Conservation (phyloP, 257 asterid genomes). For the Solanum sitiens region DNA sequence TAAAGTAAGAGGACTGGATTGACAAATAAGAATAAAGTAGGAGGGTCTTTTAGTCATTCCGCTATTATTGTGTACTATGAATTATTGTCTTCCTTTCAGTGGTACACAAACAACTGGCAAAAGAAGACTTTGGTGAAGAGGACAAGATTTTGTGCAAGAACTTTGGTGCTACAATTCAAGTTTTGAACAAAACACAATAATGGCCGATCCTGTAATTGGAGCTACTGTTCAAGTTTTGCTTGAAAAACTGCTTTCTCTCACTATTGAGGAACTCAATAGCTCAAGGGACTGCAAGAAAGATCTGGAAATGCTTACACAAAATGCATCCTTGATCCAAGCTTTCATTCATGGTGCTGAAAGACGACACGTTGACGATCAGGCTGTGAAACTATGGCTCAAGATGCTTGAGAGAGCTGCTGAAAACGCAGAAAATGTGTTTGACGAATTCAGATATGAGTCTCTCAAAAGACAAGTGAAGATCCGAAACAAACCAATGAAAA, state of each 20-base stretch:
- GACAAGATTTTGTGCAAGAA: background rate
- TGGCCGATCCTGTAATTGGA: background rate
- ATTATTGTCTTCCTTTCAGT: background rate
- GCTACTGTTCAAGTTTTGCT: background rate
- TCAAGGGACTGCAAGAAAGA: background rate
- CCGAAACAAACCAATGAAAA: background rate
- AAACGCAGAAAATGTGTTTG: background rate
- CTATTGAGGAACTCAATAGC: background rate
- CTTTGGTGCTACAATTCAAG: background rate
- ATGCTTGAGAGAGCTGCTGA: background rate
- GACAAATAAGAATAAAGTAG: background rate
- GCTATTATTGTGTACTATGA: background rate
- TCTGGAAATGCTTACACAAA: background rate
- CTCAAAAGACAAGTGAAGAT: background rate
- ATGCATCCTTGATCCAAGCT: background rate
- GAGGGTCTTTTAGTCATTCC: background rate
- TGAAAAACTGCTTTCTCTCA: background rate
- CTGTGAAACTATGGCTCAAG: background rate
- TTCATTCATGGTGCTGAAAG: background rate
- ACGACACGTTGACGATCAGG: background rate
- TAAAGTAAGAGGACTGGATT: background rate
- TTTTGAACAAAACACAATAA: background rate
- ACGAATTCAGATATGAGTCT: background rate
- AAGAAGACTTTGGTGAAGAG: background rate
- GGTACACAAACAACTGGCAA: background rate